Percentiles rank a stretch among this genome's conserved stretches.
Conservation (phyloP, 1,284 basidiomycete species). For the Veloporphyrellus conicus region DNA sequence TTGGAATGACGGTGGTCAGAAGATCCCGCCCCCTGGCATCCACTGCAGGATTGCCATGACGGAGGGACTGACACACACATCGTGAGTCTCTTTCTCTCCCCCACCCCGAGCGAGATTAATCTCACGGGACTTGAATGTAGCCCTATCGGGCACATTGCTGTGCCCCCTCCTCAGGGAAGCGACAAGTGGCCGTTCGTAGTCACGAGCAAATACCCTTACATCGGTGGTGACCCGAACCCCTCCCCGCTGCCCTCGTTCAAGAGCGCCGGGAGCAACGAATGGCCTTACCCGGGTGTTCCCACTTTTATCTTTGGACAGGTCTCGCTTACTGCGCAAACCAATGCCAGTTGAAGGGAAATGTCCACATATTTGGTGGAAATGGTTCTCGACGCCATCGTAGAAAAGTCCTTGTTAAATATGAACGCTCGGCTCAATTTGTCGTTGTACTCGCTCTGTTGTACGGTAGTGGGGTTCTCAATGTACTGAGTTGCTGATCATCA, state of each 20-base stretch:
- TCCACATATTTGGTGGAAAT: too few species aligned
- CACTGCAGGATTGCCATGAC: constrained; percentile 3
- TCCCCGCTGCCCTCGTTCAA: constrained; percentile 13
- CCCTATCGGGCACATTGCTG: neutral
- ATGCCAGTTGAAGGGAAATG: too few species aligned
- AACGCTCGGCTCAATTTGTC: too few species aligned
- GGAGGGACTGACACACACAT: neutral
- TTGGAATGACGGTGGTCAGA: constrained; percentile 4
- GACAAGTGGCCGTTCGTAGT: constrained; percentile 8
- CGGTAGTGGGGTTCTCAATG: too few species aligned
- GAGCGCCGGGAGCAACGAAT: neutral
- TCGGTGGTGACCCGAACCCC: constrained; percentile 2
- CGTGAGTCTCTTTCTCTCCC: neutral
- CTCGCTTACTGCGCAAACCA: neutral
- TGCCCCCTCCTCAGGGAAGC: neutral
- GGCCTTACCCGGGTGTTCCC: constrained; percentile 4
- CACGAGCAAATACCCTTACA: constrained; percentile 7
- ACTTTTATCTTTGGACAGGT: constrained; percentile 8
- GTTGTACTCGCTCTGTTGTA: too few species aligned
- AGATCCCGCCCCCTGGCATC: constrained; percentile 6
- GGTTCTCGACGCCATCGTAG: too few species aligned
- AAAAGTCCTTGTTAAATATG: too few species aligned
- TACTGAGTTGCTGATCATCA: too few species aligned
- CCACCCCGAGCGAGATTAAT: neutral
- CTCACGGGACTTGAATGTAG: neutral